Percentiles rank a stretch among this genome's conserved stretches.
phyloP scores from a whole-genome alignment of 2,329 filamentous ascomycete genomes.

The Furcasterigmium sp. region DNA sequence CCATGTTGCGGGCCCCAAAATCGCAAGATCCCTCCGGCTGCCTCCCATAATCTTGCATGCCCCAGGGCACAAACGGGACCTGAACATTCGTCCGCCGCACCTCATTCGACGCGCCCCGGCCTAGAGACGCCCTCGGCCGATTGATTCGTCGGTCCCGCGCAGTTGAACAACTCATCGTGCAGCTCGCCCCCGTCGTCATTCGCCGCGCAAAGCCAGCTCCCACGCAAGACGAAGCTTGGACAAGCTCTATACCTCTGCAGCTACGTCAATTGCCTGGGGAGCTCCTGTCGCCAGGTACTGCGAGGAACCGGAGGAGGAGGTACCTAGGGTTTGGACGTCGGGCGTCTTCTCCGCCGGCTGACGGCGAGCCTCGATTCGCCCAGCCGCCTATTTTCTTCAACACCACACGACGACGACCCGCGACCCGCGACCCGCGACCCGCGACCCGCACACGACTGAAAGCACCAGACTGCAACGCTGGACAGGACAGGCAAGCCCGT shows the following conservation, averaged over 20 bases:
- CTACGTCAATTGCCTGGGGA: neutral
- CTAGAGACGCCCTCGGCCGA: neutral
- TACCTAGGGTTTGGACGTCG: too few relatives aligned
- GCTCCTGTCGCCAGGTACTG: neutral
- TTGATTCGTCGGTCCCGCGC: neutral
- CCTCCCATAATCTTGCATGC: too few relatives aligned
- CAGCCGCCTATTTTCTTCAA: neutral
- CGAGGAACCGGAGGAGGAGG: too few relatives aligned
- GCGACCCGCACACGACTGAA: too few relatives aligned
- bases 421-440: neutral
- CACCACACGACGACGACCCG: neutral
- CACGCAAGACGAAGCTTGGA: neutral
- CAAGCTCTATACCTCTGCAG: neutral
- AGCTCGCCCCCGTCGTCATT: conserved; percentile 8
- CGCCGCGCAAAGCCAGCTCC: conserved; percentile 1
- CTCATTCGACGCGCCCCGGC: conserved; percentile 3
- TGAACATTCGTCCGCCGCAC: too few relatives aligned
- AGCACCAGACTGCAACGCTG: too few relatives aligned
- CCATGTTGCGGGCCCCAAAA: neutral
- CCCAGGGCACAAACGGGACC: too few relatives aligned
- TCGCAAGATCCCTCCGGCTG: too few relatives aligned
- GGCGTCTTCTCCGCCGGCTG: too few relatives aligned
- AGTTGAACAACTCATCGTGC: conserved; percentile 15
- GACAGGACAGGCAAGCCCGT: neutral
- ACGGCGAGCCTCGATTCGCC: neutral